Evolutionary conservation across 2,329 filamentous ascomycete genomes (phyloP), one percentile per base, ranked within the genome.

Genomic region (Aspergillus unguis): DNA sequence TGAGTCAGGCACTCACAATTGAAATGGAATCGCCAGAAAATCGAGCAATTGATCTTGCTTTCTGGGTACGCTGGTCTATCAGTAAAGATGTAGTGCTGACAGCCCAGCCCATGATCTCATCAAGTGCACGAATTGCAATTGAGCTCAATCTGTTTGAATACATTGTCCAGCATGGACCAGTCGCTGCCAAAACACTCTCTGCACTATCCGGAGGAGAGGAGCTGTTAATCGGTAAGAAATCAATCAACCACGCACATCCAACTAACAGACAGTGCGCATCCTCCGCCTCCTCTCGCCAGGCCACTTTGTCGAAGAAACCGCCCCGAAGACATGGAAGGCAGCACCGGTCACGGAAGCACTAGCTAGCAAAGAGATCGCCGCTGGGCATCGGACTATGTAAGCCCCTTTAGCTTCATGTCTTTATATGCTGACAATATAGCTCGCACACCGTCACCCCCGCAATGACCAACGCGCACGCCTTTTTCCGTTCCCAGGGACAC

Each of bases 391-490:
- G n/a, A 25, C 49, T 9, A 17, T 44, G 33, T 46, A 5, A 1
- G 44, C 27, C 10, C 0, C 29, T 6, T 11, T 25, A 9, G 17
- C 9, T 7, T n/a, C n/a, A 33, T 5, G 17, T 29, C 11, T 7
- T 3, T 23, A 10, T 11, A 26, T 27, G 7, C 3, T 29, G 32
- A 36, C 25, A 10, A n/a, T 46, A 9, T 7, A 46, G 44, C 23
- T 53, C 41, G 7, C 11, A 31, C 5, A 4, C 49, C 1, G 6
- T 45, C 6, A 32, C 44, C n/a, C 45, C 40, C 2, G 45, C 51
- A 8, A 44, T 49, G 32, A 45, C 48, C 33, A 53, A 32, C 31
- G 51, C 51, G 26, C 44, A 45, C 3, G 31, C n/a, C 45, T 53
- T 27, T 26, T 49, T 49, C 50, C 32, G 5, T 0, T 7, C 33